phyloP scores from a whole-genome alignment of 2,329 filamentous ascomycete species.

The Keithomyces neogunnii region DNA sequence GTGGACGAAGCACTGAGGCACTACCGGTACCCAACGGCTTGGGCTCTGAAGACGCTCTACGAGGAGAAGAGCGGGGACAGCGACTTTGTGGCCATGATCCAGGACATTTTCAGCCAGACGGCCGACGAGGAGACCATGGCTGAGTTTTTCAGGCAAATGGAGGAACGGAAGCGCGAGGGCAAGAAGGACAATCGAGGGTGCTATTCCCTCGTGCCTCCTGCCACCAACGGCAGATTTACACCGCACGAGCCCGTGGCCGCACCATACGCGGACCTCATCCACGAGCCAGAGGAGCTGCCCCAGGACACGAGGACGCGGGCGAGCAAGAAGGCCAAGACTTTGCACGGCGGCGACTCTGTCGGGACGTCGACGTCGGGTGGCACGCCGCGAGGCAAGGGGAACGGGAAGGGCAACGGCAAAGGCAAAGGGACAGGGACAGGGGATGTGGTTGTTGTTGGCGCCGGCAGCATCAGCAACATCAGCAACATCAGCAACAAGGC shows the following conservation, averaged over 20 bases:
- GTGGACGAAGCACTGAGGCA: slow-evolving; percentile 49
- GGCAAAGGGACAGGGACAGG: no score
- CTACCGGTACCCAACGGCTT: slow-evolving; percentile 53
- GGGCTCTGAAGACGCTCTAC: slow-evolving; percentile 51
- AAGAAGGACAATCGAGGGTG: slow-evolving; percentile 42
- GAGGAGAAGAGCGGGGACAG: slow-evolving; percentile 46
- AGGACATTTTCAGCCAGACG: slow-evolving; percentile 48
- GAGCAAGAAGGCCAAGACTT: slow-evolving; percentile 28
- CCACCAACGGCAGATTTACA: slow-evolving; percentile 32
- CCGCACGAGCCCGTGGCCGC: slow-evolving; percentile 38
- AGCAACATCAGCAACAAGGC: background rate
- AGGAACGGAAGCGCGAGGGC: slow-evolving; percentile 48
- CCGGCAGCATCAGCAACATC: no score
- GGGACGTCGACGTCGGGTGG: background rate
- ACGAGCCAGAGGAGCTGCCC: slow-evolving; percentile 4
- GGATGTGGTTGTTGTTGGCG: no score
- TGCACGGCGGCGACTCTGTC: slow-evolving; percentile 11
- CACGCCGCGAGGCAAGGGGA: slow-evolving; percentile 2
- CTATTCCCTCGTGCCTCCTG: slow-evolving; percentile 45
- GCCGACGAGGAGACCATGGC: slow-evolving; percentile 43
- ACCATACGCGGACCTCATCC: slow-evolving; percentile 40
- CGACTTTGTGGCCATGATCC: slow-evolving; percentile 47
- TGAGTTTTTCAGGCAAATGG: slow-evolving; percentile 42
- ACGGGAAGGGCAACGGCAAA: background rate
- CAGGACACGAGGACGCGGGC: slow-evolving; percentile 14